Conservation (phyloP, 1,284 basidiomycete species). For the Naganishia liquefaciens region DNA sequence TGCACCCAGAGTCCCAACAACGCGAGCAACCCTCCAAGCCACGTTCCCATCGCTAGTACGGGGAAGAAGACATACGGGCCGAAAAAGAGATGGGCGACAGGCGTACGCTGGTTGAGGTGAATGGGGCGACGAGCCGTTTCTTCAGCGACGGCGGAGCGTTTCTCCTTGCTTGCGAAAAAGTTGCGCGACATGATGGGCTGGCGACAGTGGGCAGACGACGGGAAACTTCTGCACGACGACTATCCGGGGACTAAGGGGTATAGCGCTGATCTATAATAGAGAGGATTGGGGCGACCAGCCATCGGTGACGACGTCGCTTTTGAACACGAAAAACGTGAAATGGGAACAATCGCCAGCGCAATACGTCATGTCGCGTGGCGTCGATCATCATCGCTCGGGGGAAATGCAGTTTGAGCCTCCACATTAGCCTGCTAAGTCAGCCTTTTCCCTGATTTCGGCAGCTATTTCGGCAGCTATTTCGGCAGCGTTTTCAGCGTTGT, state of each 20-base stretch:
- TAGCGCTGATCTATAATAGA: neutral
- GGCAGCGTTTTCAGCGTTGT: too few relatives aligned
- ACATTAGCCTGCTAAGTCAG: too few relatives aligned
- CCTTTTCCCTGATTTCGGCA: too few relatives aligned
- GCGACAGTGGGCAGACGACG: too few relatives aligned
- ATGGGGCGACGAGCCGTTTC: conserved; percentile 32
- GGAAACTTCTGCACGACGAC: neutral
- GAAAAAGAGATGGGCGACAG: conserved; percentile 48
- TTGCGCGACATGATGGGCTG: conserved; percentile 8
- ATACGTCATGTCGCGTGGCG: too few relatives aligned
- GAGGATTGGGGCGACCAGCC: neutral
- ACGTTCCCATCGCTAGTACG: conserved; percentile 42
- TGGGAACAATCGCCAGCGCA: too few relatives aligned
- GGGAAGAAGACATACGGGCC: conserved; percentile 53
- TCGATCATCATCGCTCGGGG: too few relatives aligned
- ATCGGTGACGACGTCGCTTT: too few relatives aligned
- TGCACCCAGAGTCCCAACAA: conserved; percentile 51
- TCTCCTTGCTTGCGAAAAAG: conserved; percentile 30
- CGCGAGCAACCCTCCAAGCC: conserved; percentile 49
- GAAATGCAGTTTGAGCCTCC: too few relatives aligned
- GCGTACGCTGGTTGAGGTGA: conserved; percentile 44
- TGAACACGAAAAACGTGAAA: too few relatives aligned
- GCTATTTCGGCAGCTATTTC: too few relatives aligned
- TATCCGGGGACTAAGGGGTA: neutral
- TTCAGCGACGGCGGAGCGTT: neutral